Base-by-base conservation (phyloP, 2,329 filamentous ascomycete genomes). In the Alternaria brassicicola region DNA sequence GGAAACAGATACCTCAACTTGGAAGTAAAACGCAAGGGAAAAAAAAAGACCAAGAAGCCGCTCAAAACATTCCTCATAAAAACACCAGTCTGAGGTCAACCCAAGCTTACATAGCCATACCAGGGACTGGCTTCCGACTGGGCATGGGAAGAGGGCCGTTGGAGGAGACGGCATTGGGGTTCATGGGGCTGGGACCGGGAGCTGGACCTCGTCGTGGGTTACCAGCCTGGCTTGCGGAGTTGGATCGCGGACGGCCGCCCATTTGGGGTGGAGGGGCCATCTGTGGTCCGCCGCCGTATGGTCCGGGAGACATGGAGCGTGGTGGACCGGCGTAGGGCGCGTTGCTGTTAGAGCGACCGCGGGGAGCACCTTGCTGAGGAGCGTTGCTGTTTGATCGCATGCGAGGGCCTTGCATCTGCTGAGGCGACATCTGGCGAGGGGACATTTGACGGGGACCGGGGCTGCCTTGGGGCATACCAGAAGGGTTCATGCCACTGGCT, bases 91-190 rank as follows among this genome's bases (percentile, higher is more conserved):
- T 50, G 39, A 42, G 51, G 51, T 36, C 26, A 50, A 35, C 26
- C 31, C 19, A 28, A 21, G 13, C 31, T 69, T 58, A 82, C 58
- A 81, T 65, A 21, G 80, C 80, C 72, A 78, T 76, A 39, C 81
- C 81, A 21, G 80, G 80, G 21, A 83, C 77, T 25, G 81, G 80
- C 71, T 83, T 83, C 65, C 80, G 74, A 30, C 68, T 62, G 7
- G 79, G 80, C 46, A 80, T 65, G 21, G 66, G 61, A 41, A 58
- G 51, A 15, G 39, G 55, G 13, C 53, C 57, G n/a, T 36, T 48
- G 23, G 55, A 25, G 8, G 41, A 30, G 1, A 31, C 19, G 12
- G 52, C 59, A 23, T 67, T 70, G 30, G 75, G 73, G 39, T 75
- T 78, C 74, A 78, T 75, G 31, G 74, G 76, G 49, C 76, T 78